Conservation (phyloP, 164 flowering plant genomes). For the Berberis thunbergii region DNA sequence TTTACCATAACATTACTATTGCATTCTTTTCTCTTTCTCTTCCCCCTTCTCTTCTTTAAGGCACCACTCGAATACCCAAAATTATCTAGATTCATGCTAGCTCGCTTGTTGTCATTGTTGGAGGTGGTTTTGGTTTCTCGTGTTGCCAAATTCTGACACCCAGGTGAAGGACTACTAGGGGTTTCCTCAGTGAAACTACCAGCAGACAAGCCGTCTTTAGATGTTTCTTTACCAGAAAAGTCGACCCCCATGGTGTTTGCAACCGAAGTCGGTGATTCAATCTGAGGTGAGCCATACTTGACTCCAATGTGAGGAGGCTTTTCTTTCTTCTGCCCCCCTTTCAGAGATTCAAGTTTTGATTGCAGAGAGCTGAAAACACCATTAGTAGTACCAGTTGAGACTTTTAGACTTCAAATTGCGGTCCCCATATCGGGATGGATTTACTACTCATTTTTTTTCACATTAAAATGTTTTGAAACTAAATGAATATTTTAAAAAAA, state of each 20-base stretch:
- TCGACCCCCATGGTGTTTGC: conserved; percentile 29
- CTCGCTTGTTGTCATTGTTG: conserved; percentile 16
- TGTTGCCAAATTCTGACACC: conserved; percentile 23
- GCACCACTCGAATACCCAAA: conserved; percentile 6
- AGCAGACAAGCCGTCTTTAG: conserved; percentile 22
- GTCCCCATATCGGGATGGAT: too few species aligned
- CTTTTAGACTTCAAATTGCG: too few species aligned
- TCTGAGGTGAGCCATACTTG: conserved; percentile 32
- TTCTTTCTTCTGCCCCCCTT: conserved; percentile 25
- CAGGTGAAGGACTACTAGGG: conserved; percentile 25
- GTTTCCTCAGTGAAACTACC: conserved; percentile 51
- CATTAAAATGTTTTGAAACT: too few species aligned
- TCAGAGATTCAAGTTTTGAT: conserved; percentile 53
- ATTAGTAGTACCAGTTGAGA: not conserved
- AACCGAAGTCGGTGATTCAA: conserved; percentile 33
- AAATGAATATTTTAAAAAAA: too few species aligned
- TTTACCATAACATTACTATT: conserved; percentile 48
- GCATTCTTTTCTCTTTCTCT: conserved; percentile 64
- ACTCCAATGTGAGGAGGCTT: conserved; percentile 2
- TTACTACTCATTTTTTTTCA: too few species aligned
- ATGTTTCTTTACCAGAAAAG: conserved; percentile 20
- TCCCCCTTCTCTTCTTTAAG: conserved; percentile 57
- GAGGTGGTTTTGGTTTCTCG: conserved; percentile 18
- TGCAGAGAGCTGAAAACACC: conserved; percentile 50
- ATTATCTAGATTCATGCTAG: conserved; percentile 7